Evolutionary conservation across 805 yeast genomes (phyloP), one percentile per base, ranked within the genome.

Genomic region (Huiozyma sinensis): DNA sequence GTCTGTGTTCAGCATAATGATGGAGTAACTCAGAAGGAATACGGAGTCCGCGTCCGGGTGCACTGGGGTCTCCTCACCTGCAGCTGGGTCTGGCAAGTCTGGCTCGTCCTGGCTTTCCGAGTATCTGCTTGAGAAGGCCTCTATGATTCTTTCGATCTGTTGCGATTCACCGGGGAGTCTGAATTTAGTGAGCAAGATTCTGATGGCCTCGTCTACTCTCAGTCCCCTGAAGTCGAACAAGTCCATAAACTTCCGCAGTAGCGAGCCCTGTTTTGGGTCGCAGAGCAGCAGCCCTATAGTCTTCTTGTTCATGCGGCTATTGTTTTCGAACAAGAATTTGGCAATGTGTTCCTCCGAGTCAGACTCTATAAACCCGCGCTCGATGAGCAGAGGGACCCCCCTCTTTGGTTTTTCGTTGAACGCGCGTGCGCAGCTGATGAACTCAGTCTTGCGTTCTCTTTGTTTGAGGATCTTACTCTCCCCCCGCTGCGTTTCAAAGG

Each of bases 91-190:
- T 29, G 56, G 56, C 4, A 47, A 53, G 28, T 52, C 55, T 3
- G 54, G 58, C 40, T 67, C 66, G 6, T 65, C 65, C 55, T 81
- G 86, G 46, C 83, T 79, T 13, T 68, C 69, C 10, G 85, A 83
- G 63, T 86, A 92, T 46, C 84, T 76, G 36, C 78, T 80, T 3
- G 95, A 88, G 63, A 92, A 92, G 6, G 77, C 70, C 55, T 90
- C 97, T 29, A 92, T 82, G 11, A 90, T 77, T 55, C 96, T 74
- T 61, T 92, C 98, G 59, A 92, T 92, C 61, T 87, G 96, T 57
- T 88, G 97, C 0, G 97, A 83, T 65, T 92, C 99, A 47, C 99
- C 99, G 1, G 97, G 97, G 40, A 92, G 71, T 61, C 98, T 76
- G 58, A 92, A 90, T 17, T 83, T 76, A 45, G 84, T 83, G 51